Evolutionary conservation across 768 basidiomycete species (phyloP).

Genomic region (Leccinum rimulosum): DNA sequence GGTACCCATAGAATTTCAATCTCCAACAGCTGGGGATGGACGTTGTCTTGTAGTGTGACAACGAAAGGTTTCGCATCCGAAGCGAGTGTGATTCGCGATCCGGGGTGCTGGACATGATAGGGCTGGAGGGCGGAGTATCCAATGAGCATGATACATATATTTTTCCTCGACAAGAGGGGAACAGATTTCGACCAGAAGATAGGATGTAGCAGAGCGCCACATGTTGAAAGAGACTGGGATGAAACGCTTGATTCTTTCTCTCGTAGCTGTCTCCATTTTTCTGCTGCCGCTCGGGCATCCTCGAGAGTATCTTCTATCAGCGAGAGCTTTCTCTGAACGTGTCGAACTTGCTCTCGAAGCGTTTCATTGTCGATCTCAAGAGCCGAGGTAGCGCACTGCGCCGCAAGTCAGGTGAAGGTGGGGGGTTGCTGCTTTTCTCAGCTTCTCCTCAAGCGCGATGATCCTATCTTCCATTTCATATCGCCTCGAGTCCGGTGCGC

Average conservation of each 20-base stretch:
- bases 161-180: constrained; percentile 1
- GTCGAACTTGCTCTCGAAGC: constrained; percentile 81
- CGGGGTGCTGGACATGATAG: constrained; percentile 15
- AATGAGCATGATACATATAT: constrained; percentile 12
- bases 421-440: constrained; percentile 27
- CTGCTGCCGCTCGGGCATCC: constrained; percentile 65
- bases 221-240: constrained; percentile 41
- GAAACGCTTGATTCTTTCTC: constrained; percentile 61
- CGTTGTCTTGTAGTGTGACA: constrained; percentile 7
- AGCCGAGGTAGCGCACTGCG: constrained; percentile 58
- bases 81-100: constrained; percentile 21
- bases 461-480: constrained; percentile 77
- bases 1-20: constrained; percentile 29
- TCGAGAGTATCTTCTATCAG: constrained; percentile 83
- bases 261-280: constrained; percentile 63
- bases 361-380: constrained; percentile 94
- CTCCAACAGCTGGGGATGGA: constrained; percentile 28
- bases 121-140: constrained; percentile 11
- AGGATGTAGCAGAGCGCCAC: constrained; percentile 44
- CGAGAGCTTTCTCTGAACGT: constrained; percentile 75
- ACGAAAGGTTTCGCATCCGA: constrained; percentile 25
- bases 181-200: constrained; percentile 38
- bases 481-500: constrained; percentile 61
- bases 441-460: constrained; percentile 54
- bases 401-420: constrained; percentile 33